Percentiles rank a stretch among this genome's conserved stretches.
These are phyloP conservation scores for Isoetes engelmannii DNA, from an alignment of 83 land plant species.

Conservation along the genomic window DNA sequence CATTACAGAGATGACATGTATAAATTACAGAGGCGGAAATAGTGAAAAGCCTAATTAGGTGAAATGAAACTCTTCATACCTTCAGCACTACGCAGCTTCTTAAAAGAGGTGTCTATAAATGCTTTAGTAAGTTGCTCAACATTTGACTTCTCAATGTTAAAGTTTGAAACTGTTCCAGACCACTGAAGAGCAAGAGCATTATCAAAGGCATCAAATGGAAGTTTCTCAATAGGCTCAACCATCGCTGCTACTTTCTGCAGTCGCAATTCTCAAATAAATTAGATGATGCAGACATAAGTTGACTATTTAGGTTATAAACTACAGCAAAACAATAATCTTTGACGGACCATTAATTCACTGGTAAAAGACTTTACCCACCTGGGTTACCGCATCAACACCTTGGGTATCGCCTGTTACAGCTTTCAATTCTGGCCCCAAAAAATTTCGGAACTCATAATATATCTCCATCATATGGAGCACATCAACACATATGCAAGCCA, in stretches of 20 bases:
- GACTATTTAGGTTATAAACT: too few species aligned
- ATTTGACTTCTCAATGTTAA: constrained; percentile 30
- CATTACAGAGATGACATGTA: background rate
- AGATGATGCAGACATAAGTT: too few species aligned
- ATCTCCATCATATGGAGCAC: constrained; percentile 30
- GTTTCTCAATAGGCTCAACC: constrained; percentile 32
- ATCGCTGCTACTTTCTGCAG: constrained; percentile 34
- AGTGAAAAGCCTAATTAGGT: background rate
- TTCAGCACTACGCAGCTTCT: constrained; percentile 41
- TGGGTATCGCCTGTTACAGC: constrained; percentile 39
- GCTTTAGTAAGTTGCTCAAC: constrained; percentile 33
- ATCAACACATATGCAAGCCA: constrained; percentile 30
- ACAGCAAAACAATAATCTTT: too few species aligned
- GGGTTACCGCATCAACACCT: constrained; percentile 26
- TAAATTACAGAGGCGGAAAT: background rate
- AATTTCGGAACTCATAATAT: constrained; percentile 31
- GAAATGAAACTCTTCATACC: constrained; percentile 19
- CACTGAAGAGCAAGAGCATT: constrained; percentile 25
- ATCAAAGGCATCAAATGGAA: constrained; percentile 37
- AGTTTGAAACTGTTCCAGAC: constrained; percentile 33
- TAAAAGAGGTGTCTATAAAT: constrained; percentile 36
- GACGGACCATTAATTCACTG: too few species aligned
- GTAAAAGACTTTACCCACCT: constrained; percentile 10
- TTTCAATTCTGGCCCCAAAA: constrained; percentile 36
- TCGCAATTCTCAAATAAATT: background rate